Percentiles rank a stretch among this genome's conserved stretches.
These are phyloP conservation scores for Lodderomyces theae DNA, from an alignment of 1,139 yeast genomes.

Conservation along the genomic window DNA sequence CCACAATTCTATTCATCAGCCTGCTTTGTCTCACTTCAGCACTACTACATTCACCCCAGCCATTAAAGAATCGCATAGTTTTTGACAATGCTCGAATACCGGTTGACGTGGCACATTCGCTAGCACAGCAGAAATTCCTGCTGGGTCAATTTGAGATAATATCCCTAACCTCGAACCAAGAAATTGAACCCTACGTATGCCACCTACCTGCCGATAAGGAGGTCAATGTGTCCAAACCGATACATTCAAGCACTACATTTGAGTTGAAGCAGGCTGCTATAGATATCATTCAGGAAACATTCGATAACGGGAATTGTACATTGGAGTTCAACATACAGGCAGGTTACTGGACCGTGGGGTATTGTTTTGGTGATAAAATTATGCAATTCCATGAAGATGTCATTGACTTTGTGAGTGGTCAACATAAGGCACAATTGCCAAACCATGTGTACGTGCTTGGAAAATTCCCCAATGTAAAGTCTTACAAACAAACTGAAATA, in stretches of 20 bases:
- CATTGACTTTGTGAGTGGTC: constrained; percentile 22
- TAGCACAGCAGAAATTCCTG: constrained; percentile 11
- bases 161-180: constrained; percentile 6
- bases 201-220: constrained; percentile 18
- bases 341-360: constrained; percentile 66
- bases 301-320: constrained; percentile 28
- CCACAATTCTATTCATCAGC: too few species aligned
- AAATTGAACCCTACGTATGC: constrained; percentile 18
- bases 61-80: constrained; percentile 16
- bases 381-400: constrained; percentile 56
- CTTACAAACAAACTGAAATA: constrained; percentile 17
- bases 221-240: constrained; percentile 9
- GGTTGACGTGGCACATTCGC: constrained; percentile 11
- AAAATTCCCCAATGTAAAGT: constrained; percentile 23
- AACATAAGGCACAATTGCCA: constrained; percentile 37
- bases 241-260: constrained; percentile 4
- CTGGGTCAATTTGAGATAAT: constrained; percentile 24
- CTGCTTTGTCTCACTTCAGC: constrained; percentile 3
- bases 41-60: constrained; percentile 4
- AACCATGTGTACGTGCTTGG: constrained; percentile 47
- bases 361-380: constrained; percentile 53
- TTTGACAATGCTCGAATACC: constrained; percentile 18
- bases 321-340: constrained; percentile 33
- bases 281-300: constrained; percentile 19
- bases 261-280: constrained; percentile 18